Conservation (phyloP, 805 yeast species). For the Wickerhamomyces rabaulensis region DNA sequence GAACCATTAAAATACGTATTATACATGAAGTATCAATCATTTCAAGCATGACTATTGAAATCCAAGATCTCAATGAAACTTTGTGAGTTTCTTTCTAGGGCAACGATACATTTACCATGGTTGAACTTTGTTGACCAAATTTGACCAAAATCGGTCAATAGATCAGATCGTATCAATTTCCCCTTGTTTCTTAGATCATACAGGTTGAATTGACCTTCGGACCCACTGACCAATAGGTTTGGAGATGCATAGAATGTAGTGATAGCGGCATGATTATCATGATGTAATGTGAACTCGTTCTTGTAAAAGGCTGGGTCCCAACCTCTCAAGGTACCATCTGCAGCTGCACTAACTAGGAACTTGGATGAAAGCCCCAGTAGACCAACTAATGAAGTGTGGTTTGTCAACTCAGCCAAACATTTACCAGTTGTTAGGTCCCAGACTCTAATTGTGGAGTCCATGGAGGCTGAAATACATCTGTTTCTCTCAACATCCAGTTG, state of each 20-base stretch:
- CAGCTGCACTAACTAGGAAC: constrained; percentile 88
- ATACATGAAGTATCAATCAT: neutral
- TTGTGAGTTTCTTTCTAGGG: constrained; percentile 68
- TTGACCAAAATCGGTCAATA: constrained; percentile 73
- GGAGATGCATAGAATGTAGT: constrained; percentile 92
- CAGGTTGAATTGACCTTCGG: constrained; percentile 78
- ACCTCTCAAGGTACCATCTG: constrained; percentile 84
- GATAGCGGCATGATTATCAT: constrained; percentile 79
- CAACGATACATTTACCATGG: constrained; percentile 80
- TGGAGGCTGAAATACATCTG: constrained; percentile 84
- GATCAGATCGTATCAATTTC: constrained; percentile 58
- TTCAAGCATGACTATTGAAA: constrained; percentile 41
- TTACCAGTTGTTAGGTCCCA: constrained; percentile 86
- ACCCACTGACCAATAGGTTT: constrained; percentile 79
- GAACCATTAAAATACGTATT: neutral
- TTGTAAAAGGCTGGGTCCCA: constrained; percentile 86
- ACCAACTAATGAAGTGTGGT: constrained; percentile 90
- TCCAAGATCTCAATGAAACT: constrained; percentile 84
- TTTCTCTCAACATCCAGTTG: constrained; percentile 71
- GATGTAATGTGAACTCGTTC: constrained; percentile 59
- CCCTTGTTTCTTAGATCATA: constrained; percentile 80
- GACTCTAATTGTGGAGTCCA: constrained; percentile 82
- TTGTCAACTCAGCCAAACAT: constrained; percentile 65
- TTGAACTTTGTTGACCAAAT: constrained; percentile 95
- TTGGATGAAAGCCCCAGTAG: constrained; percentile 71